Conservation (phyloP, 2,329 filamentous ascomycete species). For the Alternaria gansuensis region DNA sequence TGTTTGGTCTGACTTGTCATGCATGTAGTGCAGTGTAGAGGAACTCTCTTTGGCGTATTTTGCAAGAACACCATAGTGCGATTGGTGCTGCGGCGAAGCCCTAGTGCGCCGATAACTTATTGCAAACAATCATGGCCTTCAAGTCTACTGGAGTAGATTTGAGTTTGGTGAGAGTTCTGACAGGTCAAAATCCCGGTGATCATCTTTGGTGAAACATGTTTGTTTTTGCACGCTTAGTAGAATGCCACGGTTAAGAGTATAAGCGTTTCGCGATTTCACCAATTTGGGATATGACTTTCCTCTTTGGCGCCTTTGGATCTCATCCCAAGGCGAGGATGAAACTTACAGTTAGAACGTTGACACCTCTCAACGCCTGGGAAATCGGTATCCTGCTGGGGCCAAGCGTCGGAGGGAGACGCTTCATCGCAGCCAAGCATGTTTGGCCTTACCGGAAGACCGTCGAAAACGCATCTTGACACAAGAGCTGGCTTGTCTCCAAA, state of each 20-base stretch:
- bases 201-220: not conserved
- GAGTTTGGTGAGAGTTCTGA: not conserved
- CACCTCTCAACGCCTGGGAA: constrained; percentile 22
- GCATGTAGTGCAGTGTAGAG: not conserved
- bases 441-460: constrained; percentile 19
- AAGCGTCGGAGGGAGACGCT: constrained; percentile 33
- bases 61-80: not conserved
- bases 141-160: not conserved
- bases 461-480: constrained; percentile 29
- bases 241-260: constrained; percentile 3
- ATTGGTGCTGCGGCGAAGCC: not conserved
- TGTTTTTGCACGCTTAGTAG: not conserved
- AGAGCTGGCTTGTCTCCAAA: constrained; percentile 19
- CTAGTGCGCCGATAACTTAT: not conserved
- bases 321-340: constrained; percentile 26
- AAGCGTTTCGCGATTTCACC: constrained; percentile 23
- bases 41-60: not conserved
- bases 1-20: constrained; percentile 5
- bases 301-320: constrained; percentile 33
- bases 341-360: constrained; percentile 26
- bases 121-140: not conserved
- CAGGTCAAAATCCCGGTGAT: not conserved
- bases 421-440: constrained; percentile 37
- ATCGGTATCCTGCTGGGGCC: constrained; percentile 19
- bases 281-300: constrained; percentile 25